Base-by-base conservation (phyloP, 106 monocot species). In the Dendrobium catenatum region DNA sequence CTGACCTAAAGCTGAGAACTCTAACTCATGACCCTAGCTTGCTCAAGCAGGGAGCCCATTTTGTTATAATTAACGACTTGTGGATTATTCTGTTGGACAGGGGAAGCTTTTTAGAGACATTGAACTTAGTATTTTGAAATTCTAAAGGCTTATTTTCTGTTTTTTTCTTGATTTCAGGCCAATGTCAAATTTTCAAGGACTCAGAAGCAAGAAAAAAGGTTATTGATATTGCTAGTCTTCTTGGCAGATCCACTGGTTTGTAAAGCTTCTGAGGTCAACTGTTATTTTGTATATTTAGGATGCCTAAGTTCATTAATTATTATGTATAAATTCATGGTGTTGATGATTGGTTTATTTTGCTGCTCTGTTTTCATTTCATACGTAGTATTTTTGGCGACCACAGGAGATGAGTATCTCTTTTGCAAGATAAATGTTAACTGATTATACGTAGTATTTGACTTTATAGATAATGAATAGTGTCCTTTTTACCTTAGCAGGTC, bases 191-290 rank as follows among this genome's bases (percentile, higher is more conserved):
- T 59, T 90, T 87, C 37, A 82, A 81, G 43, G 83, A 87, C 22
- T 77, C 76, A 33, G 90, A 88, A 24, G 87, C 78, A 15, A 79
- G 19, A 55, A 61, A 78, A 51, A 89, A 87, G 41, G 78, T 93
- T 77, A 44, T 90, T 77, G 90, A 86, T 78, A 81, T 89, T 77
- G 88, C 93, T 77, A 77, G 83, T 40, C 80, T 81, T 59, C 88
- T 99, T 73, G 91, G 91, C 40, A 83, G 80, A 86, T 88, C 93
- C 77, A 87, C 91, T 73, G 99, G 99, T 99, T 83, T 10, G 93
- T 95, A 80, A 10, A 77, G 68, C 4, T 74, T 81, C 74, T 55
- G 1, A 83, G 19, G 73, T 79, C 27, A 79, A 31, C 24, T 77
- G 61, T 70, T 42, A 13, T 15, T 49, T n/a, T 81, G 76, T 26